Base-by-base conservation (phyloP, 805 yeast species). In the Sugiyamaella qingdaonensis region DNA sequence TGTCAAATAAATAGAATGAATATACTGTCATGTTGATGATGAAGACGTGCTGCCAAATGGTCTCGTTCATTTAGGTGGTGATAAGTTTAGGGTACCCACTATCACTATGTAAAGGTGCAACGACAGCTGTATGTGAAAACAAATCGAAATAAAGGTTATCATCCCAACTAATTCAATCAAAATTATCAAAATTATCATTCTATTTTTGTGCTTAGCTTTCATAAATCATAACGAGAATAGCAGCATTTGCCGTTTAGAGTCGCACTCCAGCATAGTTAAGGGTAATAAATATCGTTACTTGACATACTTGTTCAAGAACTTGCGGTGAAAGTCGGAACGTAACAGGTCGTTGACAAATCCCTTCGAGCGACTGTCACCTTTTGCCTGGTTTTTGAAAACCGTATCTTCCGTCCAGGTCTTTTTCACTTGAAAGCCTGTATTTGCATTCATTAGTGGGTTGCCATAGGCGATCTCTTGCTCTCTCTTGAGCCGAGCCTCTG, bases 1-100 rank as follows among this genome's bases (percentile, higher is more conserved):
- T 79, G 67, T 92, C 97, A 66, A 86, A 92, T 52, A 92, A 80
- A 87, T 90, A 88, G 65, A 91, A 86, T 10, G 96, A 87, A 71
- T 85, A 84, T 45, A 90, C 82, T 37, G 86, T 79, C 87, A 82
- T 81, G 41, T 33, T 55, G 27, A 19, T 21, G 24, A 4, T 18
- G 24, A 9, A 24, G 3, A 4, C 29, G 29, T 24, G 29, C 3
- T 24, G 29, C 29, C 29, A 24, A n/a, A 24, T 24, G 29, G 29
- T 24, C 29, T 7, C 7, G 29, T 24, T 4, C 7, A 24, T 3
- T 4, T 24, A 24, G 29, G 7, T 24, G 29, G 7, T 24, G 29
- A 24, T 24, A 24, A 24, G 29, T 24, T 24, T 24, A 24, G 29
- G 29, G 29, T 24, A 24, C 29, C 7, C 29, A 24, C n/a, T n/a